Evolutionary conservation across 2,329 filamentous ascomycete genomes (phyloP).

Genomic region (Parastagonospora nodorum): DNA sequence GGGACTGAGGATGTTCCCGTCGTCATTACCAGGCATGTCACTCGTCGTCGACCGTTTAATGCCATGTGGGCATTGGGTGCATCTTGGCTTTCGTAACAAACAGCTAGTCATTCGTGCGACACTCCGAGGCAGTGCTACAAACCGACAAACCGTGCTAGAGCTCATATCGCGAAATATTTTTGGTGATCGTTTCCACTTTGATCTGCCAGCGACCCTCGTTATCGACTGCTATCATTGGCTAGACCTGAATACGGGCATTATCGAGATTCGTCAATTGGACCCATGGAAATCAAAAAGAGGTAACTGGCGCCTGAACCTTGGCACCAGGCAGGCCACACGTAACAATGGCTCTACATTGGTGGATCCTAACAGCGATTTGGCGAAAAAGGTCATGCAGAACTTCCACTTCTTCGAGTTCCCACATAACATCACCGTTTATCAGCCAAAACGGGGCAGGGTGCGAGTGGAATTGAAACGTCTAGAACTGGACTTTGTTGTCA

Average conservation of each 20-base stretch:
- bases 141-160: too few relatives aligned
- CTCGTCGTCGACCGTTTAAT: slow-evolving; percentile 45
- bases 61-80: slow-evolving; percentile 53
- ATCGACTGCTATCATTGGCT: slow-evolving; percentile 66
- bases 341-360: slow-evolving; percentile 49
- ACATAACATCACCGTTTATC: slow-evolving; percentile 53
- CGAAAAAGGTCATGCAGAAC: slow-evolving; percentile 47
- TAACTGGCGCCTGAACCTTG: slow-evolving; percentile 48
- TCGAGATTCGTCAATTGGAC: slow-evolving; percentile 60
- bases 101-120: slow-evolving; percentile 53
- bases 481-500: slow-evolving; percentile 61
- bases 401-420: slow-evolving; percentile 59
- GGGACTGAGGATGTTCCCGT: slow-evolving; percentile 59
- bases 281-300: slow-evolving; percentile 47
- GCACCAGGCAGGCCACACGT: slow-evolving; percentile 21
- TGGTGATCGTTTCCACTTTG: slow-evolving; percentile 44
- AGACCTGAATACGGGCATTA: slow-evolving; percentile 49
- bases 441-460: too few relatives aligned
- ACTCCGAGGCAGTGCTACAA: too few relatives aligned
- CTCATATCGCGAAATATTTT: too few relatives aligned
- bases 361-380: slow-evolving; percentile 54
- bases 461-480: slow-evolving; percentile 58
- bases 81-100: slow-evolving; percentile 58
- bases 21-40: slow-evolving; percentile 58
- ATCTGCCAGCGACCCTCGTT: slow-evolving; percentile 59